phyloP scores from a whole-genome alignment of 2,329 filamentous ascomycete genomes.

The Nemania diffusa region DNA sequence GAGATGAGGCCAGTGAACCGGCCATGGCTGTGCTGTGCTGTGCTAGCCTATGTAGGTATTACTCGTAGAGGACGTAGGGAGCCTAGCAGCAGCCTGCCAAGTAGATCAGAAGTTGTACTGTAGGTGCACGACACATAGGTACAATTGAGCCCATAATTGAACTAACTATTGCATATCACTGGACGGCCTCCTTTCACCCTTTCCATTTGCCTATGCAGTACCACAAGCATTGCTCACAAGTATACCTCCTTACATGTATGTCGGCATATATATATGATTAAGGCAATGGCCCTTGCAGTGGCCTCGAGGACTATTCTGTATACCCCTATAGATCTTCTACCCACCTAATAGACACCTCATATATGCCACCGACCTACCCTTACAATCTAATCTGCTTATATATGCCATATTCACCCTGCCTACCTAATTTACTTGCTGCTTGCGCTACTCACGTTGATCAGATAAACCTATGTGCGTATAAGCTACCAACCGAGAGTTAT shows the following conservation, averaged over 20 bases:
- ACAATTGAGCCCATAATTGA: too few relatives aligned
- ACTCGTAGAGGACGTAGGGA: neutral
- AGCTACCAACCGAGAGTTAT: constrained; percentile 14
- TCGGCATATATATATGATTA: constrained; percentile 11
- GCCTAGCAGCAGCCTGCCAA: constrained; percentile 1
- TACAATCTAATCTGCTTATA: neutral
- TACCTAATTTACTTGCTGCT: neutral
- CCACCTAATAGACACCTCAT: neutral
- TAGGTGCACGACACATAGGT: too few relatives aligned
- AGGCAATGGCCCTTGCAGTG: constrained; percentile 3
- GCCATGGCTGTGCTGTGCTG: constrained; percentile 26
- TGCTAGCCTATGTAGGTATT: neutral
- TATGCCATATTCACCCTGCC: neutral
- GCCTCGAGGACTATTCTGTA: neutral
- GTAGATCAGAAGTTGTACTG: neutral
- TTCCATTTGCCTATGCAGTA: neutral
- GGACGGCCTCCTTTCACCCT: constrained; percentile 14
- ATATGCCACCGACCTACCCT: neutral
- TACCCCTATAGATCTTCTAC: too few relatives aligned
- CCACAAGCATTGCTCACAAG: neutral
- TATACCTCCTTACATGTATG: constrained; percentile 1
- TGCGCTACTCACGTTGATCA: neutral
- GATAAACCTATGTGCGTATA: constrained; percentile 1
- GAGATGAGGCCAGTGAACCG: constrained; percentile 11
- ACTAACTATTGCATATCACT: neutral